phyloP scores from a whole-genome alignment of 495 filamentous ascomycete genomes.

The Penicillium egyptiacum region DNA sequence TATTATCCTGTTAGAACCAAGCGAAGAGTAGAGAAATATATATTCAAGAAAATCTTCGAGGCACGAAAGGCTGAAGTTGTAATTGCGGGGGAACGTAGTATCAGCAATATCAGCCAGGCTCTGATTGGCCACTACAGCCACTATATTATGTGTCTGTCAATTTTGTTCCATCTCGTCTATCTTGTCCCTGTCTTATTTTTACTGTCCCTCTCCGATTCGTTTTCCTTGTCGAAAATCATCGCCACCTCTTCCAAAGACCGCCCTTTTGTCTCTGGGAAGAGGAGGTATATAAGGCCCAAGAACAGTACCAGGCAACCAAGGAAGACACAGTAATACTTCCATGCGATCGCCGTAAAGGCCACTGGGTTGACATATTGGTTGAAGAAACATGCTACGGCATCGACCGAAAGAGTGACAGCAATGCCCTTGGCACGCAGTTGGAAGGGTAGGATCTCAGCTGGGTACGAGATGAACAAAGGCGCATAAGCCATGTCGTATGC shows the following conservation, averaged over 20 bases:
- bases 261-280: constrained; percentile 67
- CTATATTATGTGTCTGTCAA: background rate
- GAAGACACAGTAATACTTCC: constrained; percentile 64
- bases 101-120: constrained; percentile 13
- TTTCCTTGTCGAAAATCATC: constrained; percentile 53
- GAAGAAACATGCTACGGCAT: constrained; percentile 57
- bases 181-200: background rate
- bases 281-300: constrained; percentile 58
- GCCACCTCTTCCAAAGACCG: constrained; percentile 65
- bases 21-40: background rate
- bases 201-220: background rate
- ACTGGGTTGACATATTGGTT: constrained; percentile 62
- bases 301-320: constrained; percentile 57
- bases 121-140: constrained; percentile 18
- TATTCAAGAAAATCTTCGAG: background rate
- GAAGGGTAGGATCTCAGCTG: constrained; percentile 66
- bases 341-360: constrained; percentile 47
- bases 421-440: constrained; percentile 69
- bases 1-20: background rate
- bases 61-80: constrained; percentile 7
- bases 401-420: constrained; percentile 60
- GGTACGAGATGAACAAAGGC: constrained; percentile 62
- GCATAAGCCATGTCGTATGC: constrained; percentile 60
- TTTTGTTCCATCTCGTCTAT: background rate
- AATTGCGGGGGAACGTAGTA: constrained; percentile 10